Conservation (phyloP, 2,329 filamentous ascomycete species). For the Domatiomyces globalis region DNA sequence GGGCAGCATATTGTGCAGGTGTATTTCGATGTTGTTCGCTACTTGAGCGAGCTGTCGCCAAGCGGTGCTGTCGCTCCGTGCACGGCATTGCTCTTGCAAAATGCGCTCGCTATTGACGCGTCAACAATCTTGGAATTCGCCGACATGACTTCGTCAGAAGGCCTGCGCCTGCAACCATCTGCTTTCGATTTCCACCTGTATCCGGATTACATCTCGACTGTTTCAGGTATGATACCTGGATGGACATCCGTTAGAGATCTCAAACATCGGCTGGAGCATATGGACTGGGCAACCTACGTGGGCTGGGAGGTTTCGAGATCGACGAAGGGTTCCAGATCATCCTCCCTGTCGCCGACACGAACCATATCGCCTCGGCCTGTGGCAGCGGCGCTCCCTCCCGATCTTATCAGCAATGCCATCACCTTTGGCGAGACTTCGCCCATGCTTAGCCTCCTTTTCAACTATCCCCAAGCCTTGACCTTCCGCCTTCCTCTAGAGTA, state of each 20-base stretch:
- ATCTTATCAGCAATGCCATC: slow-evolving; percentile 11
- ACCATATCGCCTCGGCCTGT: not conserved
- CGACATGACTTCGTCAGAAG: too few species aligned
- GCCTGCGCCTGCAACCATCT: not conserved
- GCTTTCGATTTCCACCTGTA: slow-evolving; percentile 2
- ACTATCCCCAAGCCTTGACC: slow-evolving; percentile 6
- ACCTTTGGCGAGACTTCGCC: slow-evolving; percentile 7
- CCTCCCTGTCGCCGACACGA: not conserved
- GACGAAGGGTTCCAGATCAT: not conserved
- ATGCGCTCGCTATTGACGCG: not conserved
- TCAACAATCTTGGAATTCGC: not conserved
- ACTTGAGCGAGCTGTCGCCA: slow-evolving; percentile 1
- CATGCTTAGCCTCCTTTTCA: slow-evolving; percentile 8
- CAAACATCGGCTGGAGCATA: slow-evolving; percentile 10
- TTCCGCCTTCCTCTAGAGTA: slow-evolving; percentile 6
- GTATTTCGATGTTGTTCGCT: slow-evolving; percentile 12
- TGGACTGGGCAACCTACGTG: slow-evolving; percentile 15
- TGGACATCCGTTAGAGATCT: slow-evolving; percentile 16
- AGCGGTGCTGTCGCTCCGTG: not conserved
- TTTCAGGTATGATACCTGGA: slow-evolving; percentile 7
- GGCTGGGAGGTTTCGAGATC: slow-evolving; percentile 11
- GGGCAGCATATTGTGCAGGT: slow-evolving; percentile 14
- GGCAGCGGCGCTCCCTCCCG: slow-evolving; percentile 3
- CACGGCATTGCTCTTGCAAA: not conserved
- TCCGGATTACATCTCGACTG: slow-evolving; percentile 10